Percentiles rank a stretch among this genome's conserved stretches.
These are phyloP conservation scores for Peniophora sp. DNA, from an alignment of 1,284 basidiomycete genomes.

Conservation along the genomic window DNA sequence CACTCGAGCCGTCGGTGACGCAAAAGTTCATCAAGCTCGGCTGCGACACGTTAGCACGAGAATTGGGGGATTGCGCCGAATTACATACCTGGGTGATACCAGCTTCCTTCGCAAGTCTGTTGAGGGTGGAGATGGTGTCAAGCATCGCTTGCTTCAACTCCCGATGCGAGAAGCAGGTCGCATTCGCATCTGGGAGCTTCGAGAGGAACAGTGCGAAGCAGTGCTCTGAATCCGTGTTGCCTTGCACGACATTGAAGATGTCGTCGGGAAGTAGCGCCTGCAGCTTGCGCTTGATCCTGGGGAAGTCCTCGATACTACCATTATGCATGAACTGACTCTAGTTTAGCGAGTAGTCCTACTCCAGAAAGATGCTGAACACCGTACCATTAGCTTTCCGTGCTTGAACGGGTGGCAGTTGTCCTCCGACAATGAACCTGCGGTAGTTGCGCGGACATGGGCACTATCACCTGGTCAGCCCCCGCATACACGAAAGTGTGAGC, in stretches of 20 bases:
- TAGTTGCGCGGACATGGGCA: conserved; percentile 87
- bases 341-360: background rate
- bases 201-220: conserved; percentile 88
- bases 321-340: conserved; percentile 87
- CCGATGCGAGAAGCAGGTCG: conserved; percentile 56
- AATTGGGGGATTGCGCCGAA: conserved; percentile 6
- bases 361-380: conserved; percentile 9
- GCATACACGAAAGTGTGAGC: conserved; percentile 1
- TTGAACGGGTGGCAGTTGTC: conserved; percentile 95
- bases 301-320: conserved; percentile 80
- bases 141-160: conserved; percentile 76
- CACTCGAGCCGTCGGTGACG: conserved; percentile 88
- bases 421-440: conserved; percentile 77
- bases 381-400: conserved; percentile 82
- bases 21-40: conserved; percentile 96
- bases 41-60: too few relatives aligned
- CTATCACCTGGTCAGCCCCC: conserved; percentile 27
- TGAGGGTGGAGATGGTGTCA: conserved; percentile 76
- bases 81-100: conserved; percentile 59
- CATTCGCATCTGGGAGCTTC: conserved; percentile 77
- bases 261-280: conserved; percentile 74
- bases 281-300: conserved; percentile 71
- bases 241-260: conserved; percentile 79
- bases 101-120: conserved; percentile 67
- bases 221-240: conserved; percentile 97